Evolutionary conservation across 306 rosid genomes (phyloP), one percentile per base, ranked within the genome.

Genomic region (Cucumis hystrix): DNA sequence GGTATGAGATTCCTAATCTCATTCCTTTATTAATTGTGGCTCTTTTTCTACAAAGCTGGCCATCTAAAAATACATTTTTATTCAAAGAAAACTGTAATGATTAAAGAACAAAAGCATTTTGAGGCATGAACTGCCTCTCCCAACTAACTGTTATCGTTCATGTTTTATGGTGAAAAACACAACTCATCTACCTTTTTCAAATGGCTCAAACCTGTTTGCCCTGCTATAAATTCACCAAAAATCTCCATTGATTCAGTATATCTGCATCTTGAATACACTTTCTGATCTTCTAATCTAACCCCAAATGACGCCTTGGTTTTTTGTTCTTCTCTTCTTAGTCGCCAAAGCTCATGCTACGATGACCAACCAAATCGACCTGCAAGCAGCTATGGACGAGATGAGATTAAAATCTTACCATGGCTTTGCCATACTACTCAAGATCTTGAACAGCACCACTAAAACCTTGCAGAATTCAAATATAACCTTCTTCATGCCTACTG

Each of bases 351-450:
- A 83, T 63, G 58, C 85, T 43, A 76, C 69, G 9, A 12, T 58
- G 20, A 43, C 83, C 75, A 76, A 84, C 86, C 85, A 86, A 82
- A 80, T 88, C 10, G 85, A 89, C 71, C 81, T 87, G 79, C 80
- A 77, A 65, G 80, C 58, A 55, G 91, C 91, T 79, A 86, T 84
- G 87, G 15, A 78, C 1, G 87, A 88, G 82, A 87, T 89, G 90
- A 78, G 87, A 85, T 75, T 25, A 35, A 39, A 74, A 43, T 86
- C 89, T 73, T 91, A 82, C 86, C 82, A 85, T 45, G 90, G 88
- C 71, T 87, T 91, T 76, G 88, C 87, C 21, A 85, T 89, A 82
- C 93, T 84, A 58, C 88, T 91, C 45, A 84, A 84, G 76, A 83
- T 84, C 76, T 71, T 81, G 66, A 79, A 84, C 82, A 86, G 89